phyloP scores from a whole-genome alignment of 345 rosid species.

The Syzygium grande region DNA sequence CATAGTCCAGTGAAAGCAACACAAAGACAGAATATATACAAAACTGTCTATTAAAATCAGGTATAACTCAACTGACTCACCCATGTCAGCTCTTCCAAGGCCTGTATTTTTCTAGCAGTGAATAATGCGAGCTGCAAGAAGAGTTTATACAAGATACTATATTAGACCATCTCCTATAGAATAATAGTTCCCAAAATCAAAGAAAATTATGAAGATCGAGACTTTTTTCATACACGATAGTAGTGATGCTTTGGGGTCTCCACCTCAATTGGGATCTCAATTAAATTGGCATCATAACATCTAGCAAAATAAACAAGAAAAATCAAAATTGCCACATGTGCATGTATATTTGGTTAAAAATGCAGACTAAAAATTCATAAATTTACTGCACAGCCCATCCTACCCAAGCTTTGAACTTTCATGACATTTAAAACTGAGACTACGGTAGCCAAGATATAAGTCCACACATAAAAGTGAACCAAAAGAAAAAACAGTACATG shows the following conservation, averaged over 20 bases:
- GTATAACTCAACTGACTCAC: constrained; percentile 27
- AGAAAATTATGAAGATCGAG: not conserved
- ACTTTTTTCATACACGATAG: constrained; percentile 65
- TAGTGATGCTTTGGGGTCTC: constrained; percentile 83
- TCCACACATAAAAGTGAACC: not conserved
- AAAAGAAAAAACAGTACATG: not conserved
- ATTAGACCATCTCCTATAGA: not conserved
- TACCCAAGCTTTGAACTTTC: not conserved
- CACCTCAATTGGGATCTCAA: constrained; percentile 86
- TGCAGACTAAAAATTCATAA: not conserved
- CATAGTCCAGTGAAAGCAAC: not conserved
- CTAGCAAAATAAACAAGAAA: constrained; percentile 21
- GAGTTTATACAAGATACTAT: not conserved
- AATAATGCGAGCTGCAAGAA: constrained; percentile 79
- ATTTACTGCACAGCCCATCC: not conserved
- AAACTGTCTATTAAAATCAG: not conserved
- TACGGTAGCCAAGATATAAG: not conserved
- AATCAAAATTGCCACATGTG: not conserved
- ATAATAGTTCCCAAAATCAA: not conserved
- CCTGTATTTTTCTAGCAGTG: constrained; percentile 60
- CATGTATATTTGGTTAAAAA: not conserved
- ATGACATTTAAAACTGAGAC: not conserved
- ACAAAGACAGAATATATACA: not conserved
- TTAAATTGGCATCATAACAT: constrained; percentile 80
- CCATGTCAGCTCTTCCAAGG: constrained; percentile 81